Percentiles rank a stretch among this genome's conserved stretches.
Evolutionary conservation across 2,329 filamentous ascomycete species (phyloP).

Genomic region (Knufia petricola): DNA sequence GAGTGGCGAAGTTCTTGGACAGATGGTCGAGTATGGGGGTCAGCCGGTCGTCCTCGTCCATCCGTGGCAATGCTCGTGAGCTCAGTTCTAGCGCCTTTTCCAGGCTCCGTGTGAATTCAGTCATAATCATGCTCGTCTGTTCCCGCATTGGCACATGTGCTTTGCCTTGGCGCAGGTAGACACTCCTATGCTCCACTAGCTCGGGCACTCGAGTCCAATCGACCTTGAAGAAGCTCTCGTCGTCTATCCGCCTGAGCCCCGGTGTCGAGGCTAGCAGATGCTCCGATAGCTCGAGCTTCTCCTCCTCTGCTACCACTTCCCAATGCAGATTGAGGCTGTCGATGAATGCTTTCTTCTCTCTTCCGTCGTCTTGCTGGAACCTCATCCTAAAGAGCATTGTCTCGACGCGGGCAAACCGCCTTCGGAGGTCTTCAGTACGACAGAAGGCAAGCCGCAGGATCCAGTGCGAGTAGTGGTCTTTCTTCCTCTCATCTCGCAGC

Average conservation of each 20-base stretch:
- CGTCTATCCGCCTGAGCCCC: slow-evolving; percentile 48
- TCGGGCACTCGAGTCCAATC: slow-evolving; percentile 92
- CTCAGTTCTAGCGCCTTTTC: slow-evolving; percentile 83
- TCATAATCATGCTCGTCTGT: slow-evolving; percentile 78
- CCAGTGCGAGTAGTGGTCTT: slow-evolving; percentile 97
- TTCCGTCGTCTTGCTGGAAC: slow-evolving; percentile 63
- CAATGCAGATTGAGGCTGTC: slow-evolving; percentile 69
- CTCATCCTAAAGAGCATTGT: slow-evolving; percentile 80
- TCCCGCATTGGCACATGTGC: slow-evolving; percentile 84
- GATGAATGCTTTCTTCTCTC: slow-evolving; percentile 68
- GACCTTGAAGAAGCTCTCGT: slow-evolving; percentile 90
- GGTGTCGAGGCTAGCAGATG: slow-evolving; percentile 52
- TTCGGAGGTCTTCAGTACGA: slow-evolving; percentile 77
- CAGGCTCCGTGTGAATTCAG: slow-evolving; percentile 70
- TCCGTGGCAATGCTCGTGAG: slow-evolving; percentile 75
- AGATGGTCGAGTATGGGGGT: slow-evolving; percentile 67
- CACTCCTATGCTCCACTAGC: slow-evolving; percentile 67
- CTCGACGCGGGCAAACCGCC: slow-evolving; percentile 78
- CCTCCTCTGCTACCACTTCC: slow-evolving; percentile 70
- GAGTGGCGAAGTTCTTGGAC: slow-evolving; percentile 91
- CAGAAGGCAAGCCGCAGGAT: slow-evolving; percentile 90
- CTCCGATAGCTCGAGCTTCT: slow-evolving; percentile 58
- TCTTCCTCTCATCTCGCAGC: slow-evolving; percentile 66
- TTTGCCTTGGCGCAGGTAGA: slow-evolving; percentile 69
- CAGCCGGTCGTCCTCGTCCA: slow-evolving; percentile 93